phyloP scores from a whole-genome alignment of 345 rosid genomes.

The Moricandia arvensis region DNA sequence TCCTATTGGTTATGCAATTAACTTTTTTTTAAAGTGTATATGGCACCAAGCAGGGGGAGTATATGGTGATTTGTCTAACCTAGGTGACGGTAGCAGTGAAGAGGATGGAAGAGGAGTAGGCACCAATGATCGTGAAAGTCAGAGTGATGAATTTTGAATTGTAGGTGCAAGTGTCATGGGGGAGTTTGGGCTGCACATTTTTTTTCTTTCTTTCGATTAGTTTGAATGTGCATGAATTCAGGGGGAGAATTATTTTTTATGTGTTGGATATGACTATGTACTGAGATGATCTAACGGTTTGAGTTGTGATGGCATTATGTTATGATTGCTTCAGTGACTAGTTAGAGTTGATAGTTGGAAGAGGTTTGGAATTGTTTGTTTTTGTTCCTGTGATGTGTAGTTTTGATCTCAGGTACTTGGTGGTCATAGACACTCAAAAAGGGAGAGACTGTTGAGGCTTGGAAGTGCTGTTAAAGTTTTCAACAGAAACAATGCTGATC shows the following conservation, averaged over 20 bases:
- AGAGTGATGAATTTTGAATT: not conserved
- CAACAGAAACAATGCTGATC: not conserved
- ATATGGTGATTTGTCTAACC: not conserved
- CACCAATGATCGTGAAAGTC: not conserved
- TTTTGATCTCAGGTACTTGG: not conserved
- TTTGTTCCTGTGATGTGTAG: no score
- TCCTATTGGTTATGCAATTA: no score
- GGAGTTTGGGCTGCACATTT: no score
- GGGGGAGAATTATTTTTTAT: no score
- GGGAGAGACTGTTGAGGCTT: not conserved
- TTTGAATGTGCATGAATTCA: no score
- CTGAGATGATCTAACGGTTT: no score
- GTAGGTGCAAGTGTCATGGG: no score
- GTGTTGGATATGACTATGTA: no score
- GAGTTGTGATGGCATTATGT: no score
- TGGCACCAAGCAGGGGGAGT: not conserved
- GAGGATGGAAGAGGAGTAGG: not conserved
- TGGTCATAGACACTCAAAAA: not conserved
- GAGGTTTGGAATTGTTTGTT: no score
- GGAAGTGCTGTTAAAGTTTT: not conserved
- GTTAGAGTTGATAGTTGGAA: no score
- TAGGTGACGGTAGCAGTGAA: not conserved
- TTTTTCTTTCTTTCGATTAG: no score
- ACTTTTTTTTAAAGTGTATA: not conserved
- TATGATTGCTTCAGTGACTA: not conserved